Percentiles rank a stretch among this genome's conserved stretches.
Conservation (phyloP, 2,329 filamentous ascomycete genomes). For the Fusarium graminum region DNA sequence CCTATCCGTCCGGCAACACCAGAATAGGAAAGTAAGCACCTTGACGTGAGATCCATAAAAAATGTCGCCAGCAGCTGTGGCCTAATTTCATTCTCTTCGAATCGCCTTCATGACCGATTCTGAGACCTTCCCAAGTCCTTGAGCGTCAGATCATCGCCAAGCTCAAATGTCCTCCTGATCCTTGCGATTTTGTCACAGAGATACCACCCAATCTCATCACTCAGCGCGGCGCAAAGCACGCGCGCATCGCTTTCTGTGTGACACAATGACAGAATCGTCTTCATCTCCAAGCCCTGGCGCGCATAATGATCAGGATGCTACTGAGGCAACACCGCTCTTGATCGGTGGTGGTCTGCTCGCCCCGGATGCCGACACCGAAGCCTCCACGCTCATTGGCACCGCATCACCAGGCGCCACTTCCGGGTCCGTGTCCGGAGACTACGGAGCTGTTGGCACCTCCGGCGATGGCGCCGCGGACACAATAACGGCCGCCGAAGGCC, state of each 20-base stretch:
- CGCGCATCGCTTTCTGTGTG: not conserved
- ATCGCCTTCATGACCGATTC: slow-evolving; percentile 1
- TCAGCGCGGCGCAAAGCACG: slow-evolving; percentile 2
- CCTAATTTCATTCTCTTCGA: slow-evolving; percentile 9
- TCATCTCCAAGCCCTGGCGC: slow-evolving; percentile 21
- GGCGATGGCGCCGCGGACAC: slow-evolving; percentile 8
- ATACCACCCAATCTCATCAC: not conserved
- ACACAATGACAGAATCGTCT: slow-evolving; percentile 30
- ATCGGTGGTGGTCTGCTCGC: slow-evolving; percentile 29
- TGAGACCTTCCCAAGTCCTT: not conserved
- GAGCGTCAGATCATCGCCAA: not conserved
- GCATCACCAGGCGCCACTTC: slow-evolving; percentile 28
- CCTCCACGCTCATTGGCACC: slow-evolving; percentile 45
- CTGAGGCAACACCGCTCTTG: slow-evolving; percentile 44
- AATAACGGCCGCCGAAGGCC: not conserved
- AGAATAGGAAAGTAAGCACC: slow-evolving; percentile 26
- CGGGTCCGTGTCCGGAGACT: slow-evolving; percentile 14
- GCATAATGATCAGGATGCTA: slow-evolving; percentile 17
- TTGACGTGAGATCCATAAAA: slow-evolving; percentile 33
- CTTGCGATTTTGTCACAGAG: slow-evolving; percentile 11
- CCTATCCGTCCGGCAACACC: not conserved
- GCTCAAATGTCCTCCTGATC: not conserved
- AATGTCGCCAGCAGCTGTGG: slow-evolving; percentile 9
- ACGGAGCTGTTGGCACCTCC: slow-evolving; percentile 20
- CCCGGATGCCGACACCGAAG: slow-evolving; percentile 44